Base-by-base conservation (phyloP, 352 stramenopile species). In the Phytophthora megakarya region DNA sequence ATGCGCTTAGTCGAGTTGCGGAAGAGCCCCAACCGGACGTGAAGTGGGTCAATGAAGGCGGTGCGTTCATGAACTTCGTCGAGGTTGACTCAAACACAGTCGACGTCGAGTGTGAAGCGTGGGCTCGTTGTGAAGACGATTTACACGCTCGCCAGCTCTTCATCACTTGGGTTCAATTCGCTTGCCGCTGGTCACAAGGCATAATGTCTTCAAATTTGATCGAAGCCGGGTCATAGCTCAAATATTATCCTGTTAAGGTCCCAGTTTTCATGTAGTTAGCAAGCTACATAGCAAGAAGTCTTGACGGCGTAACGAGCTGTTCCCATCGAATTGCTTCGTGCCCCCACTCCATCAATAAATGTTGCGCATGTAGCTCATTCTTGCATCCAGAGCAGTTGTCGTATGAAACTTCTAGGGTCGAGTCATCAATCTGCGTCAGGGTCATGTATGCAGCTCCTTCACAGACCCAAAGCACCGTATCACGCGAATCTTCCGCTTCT, bases 241-340 rank as follows among this genome's bases (percentile, higher is more conserved):
- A n/a, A n/a, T n/a, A n/a, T n/a, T n/a, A n/a, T n/a, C n/a, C n/a
- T n/a, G n/a, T n/a, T n/a, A n/a, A n/a, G n/a, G n/a, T n/a, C n/a
- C n/a, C n/a, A n/a, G n/a, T 35, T 35, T 35, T 5, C 30, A 35
- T 12, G n/a, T 35, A 35, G 30, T 11, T 35, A 5, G 8, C 5
- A 25, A 23, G 19, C n/a, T 42, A 54, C 32, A 21, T 54, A 15
- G 48, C 22, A 10, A 56, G 48, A 15, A 33, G 25, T 15, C 26
- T 51, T 13, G 70, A 71, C 11, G 78, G 78, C 3, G 75, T 61
- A n/a, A 84, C 75, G n/a, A 78, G 37, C 45, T 83, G 70, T 61
- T 87, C 78, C 75, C 75, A 84, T 4, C 75, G 73, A 45, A 81
- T 67, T 44, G 77, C 67, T n/a, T 81, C 75, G 42, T 69, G 66